Evolutionary conservation across 2,329 filamentous ascomycete species (phyloP), one percentile per base, ranked within the genome.

Genomic region (Diaporthe longicolla): DNA sequence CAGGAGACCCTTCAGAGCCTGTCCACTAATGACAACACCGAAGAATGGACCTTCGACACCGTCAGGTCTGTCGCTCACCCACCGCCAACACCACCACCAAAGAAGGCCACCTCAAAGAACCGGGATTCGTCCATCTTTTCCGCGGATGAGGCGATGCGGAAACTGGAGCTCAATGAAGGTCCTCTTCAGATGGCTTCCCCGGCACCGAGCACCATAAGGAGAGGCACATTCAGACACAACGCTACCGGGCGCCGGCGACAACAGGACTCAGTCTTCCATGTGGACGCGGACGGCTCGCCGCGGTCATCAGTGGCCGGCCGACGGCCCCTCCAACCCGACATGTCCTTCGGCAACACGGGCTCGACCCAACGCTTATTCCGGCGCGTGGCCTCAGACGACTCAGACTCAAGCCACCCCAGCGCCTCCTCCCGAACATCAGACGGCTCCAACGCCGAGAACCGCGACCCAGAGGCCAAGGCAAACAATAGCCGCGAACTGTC

Each of bases 11-110:
- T 98, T 65, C 90, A 93, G 78, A 92, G 90, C 11, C 89, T 97
- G 71, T 88, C 89, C 3, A 88, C 90, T 2, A 91, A 87, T 77
- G 87, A 90, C 50, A 92, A 95, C 7, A 88, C 94, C 21, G 95
- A 98, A 76, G 95, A 94, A 77, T 98, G 96, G 96, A 93, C 97
- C 2, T 98, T 98, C 81, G 96, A 98, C 80, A 98, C 96, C 0
- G 92, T 98, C 80, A 97, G 94, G 82, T 94, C 93, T 0, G 86
- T 92, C 43, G 88, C 86, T 5, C 87, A 63, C 0, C 58, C 90
- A 6, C 57, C 58, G 11, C 66, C 74, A 0, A 89, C 90, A 5
- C 57, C 58, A 24, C 68, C 71, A 15, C 66, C 74, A 4, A 89
- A 85, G 73, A 86, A 89, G 78, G 90, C 88, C 52, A 83, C 85